Base-by-base conservation (phyloP, 352 stramenopile genomes). In the Aphanomyces euteiches region DNA sequence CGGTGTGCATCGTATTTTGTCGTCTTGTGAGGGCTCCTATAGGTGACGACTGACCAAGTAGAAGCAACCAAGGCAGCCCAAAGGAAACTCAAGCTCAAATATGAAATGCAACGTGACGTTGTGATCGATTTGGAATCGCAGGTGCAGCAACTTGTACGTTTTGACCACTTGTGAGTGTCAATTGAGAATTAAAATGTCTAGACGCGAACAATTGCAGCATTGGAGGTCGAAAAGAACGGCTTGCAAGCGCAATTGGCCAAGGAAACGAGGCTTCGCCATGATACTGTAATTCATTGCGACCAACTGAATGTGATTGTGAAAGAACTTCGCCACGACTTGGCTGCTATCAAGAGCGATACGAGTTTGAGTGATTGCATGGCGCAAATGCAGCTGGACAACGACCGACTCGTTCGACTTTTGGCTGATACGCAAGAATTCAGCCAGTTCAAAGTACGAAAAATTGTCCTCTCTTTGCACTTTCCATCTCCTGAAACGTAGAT, bases 391-490 rank as follows among this genome's bases (percentile, higher is more conserved):
- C n/a, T 19, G 13, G 60, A 67, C 47, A 67, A 67, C 47, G 38
- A 39, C 13, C 60, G 60, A 13, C 60, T 67, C 17, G 37, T 67
- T 4, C n/a, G 13, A 10, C 47, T 67, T 4, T 41, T 67, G 6
- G n/a, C 21, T 7, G 47, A 67, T 57, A 67, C 60, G 1, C 15
- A 54, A 57, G 60, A 67, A 41, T 67, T 56, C 28, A 57, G 0
- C 7, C 60, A 67, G 15, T 67, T 67, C 60, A 67, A 67, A 37
- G 60, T 67, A 57, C 21, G 10, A 7, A 60, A 12, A 40, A 28
- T 7, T 34, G 15, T 36, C 50, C 50, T 36, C 50, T 36, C 5
- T 21, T 4, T 66, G 17, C 43, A 2, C 43, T 50, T 50, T 1
- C 43, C 10, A n/a, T 12, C 10, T 12, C 10, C 10, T 50, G 43